Evolutionary conservation across 2,329 filamentous ascomycete genomes (phyloP).

Genomic region (Botrytis medusae): DNA sequence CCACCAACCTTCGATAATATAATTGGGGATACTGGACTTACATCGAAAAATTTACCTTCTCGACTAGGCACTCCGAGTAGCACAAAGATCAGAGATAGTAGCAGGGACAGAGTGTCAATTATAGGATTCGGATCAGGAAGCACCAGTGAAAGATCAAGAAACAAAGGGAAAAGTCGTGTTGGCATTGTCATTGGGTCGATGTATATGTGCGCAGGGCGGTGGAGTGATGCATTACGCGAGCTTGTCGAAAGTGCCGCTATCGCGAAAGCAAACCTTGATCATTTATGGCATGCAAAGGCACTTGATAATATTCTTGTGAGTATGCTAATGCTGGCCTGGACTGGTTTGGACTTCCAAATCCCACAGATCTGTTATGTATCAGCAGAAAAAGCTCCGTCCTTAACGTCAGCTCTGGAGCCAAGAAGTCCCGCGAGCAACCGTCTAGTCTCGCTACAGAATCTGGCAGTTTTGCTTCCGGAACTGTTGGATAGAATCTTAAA

Average conservation of each 20-base stretch:
- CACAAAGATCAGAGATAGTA: conserved; percentile 29
- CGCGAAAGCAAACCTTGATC: conserved; percentile 79
- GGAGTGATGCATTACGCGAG: conserved; percentile 84
- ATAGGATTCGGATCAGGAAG: conserved; percentile 72
- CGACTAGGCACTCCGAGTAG: conserved; percentile 30
- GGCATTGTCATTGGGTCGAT: conserved; percentile 79
- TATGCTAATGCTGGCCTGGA: conserved; percentile 81
- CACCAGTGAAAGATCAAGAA: conserved; percentile 73
- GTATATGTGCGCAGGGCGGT: conserved; percentile 85
- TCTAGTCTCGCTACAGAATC: conserved; percentile 47
- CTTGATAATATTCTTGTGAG: conserved; percentile 84
- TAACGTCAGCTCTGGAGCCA: conserved; percentile 28
- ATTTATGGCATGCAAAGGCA: conserved; percentile 96
- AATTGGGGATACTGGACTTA: conserved; percentile 26
- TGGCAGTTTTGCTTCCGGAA: conserved; percentile 66
- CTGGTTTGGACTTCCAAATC: conserved; percentile 79
- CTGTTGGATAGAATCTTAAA: conserved; percentile 72
- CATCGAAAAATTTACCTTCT: conserved; percentile 27
- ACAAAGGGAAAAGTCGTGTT: conserved; percentile 77
- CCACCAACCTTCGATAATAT: conserved; percentile 36
- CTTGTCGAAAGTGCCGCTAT: conserved; percentile 76
- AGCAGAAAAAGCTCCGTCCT: conserved; percentile 37
- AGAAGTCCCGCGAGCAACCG: conserved; percentile 40
- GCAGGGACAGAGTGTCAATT: conserved; percentile 57
- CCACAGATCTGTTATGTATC: conserved; percentile 51